Base-by-base conservation (phyloP, 306 rosid genomes). In the Abrus pulchellus region DNA sequence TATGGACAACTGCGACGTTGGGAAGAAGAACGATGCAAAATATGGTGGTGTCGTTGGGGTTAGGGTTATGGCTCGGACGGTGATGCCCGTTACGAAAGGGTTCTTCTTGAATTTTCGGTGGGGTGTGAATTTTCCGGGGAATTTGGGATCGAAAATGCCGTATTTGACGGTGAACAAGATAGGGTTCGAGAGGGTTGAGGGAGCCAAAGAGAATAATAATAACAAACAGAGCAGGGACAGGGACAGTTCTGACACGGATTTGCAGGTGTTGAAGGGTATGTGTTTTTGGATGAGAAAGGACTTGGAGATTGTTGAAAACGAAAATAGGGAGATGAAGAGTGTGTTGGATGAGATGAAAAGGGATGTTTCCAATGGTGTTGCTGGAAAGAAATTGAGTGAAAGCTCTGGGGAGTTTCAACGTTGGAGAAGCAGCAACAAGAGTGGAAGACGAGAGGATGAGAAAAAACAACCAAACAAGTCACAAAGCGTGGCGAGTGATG, bases 91-190 rank as follows among this genome's bases (percentile, higher is more conserved):
- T 65, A 85, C 92, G 2, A 91, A 85, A 59, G 68, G 78, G n/a
- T 11, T 86, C 9, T 34, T 59, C 68, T 64, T 95, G 87, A 91
- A 83, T 81, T 71, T 89, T 78, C 77, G 89, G 3, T 95, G 97
- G 97, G 91, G 94, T 0, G 82, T 93, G 77, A 86, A 88, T 32
- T 83, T 89, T 59, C 92, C 93, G 0, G 73, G 80, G 56, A 81
- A 84, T 68, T 73, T 87, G 48, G 86, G 83, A 0, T 43, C 69
- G 41, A 86, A 85, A 72, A 66, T 91, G 90, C 92, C 96, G 0
- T 90, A 74, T 72, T 71, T 95, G 84, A 89, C 90, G 0, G 80
- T 90, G 34, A 90, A 90, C 74, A 95, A 95, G 88, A 90, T 95
- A 36, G 84, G 86, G n/a, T 68, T 95, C 62, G 90, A 90, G 87